Evolutionary conservation across 2,329 filamentous ascomycete species (phyloP), one percentile per base, ranked within the genome.

Genomic region (Phoma sp.): DNA sequence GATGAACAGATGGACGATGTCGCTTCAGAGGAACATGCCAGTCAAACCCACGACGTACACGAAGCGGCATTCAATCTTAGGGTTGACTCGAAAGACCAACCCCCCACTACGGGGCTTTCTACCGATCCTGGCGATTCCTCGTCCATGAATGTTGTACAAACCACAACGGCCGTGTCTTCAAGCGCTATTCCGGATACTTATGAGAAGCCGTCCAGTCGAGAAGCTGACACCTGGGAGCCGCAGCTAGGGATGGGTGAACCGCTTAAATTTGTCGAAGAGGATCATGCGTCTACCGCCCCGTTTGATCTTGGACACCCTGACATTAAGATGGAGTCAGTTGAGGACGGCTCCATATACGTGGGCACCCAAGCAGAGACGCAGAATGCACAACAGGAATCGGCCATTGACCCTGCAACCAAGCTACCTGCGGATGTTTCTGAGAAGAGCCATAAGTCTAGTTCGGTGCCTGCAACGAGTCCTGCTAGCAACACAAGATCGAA

Each of bases 401-500:
- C 2, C 14, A 18, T 58, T 34, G 34, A 43, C 7, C 33, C 39
- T 21, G 26, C 39, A 9, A 43, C 42, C 14, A 57, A 69, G 33
- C 28, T 65, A 3, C 7, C 58, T 21, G 64, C 61, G 25, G 58
- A 48, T 6, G 51, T 65, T 15, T 61, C 67, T 10, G 61, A 64
- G 15, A 59, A 65, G 17, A 64, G 60, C 6, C 45, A 65, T 18
- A 62, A 62, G 28, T n/a, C 65, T 11, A 57, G 60, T 25, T 48
- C 65, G 14, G 67, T 68, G 4, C 53, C 66, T 12, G 61, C 60
- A 6, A 65, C 67, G 15, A 62, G 48, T 10, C 68, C 71, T 21
- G 68, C 67, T 11, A 65, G 61, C 15, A 74, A 69, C 47, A 73
- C 71, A 4, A 59, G 71, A 26, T 73, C 71, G 2, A 73, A 70